phyloP scores from a whole-genome alignment of 1,139 yeast genomes.

The Hyphopichia khmerensis region DNA sequence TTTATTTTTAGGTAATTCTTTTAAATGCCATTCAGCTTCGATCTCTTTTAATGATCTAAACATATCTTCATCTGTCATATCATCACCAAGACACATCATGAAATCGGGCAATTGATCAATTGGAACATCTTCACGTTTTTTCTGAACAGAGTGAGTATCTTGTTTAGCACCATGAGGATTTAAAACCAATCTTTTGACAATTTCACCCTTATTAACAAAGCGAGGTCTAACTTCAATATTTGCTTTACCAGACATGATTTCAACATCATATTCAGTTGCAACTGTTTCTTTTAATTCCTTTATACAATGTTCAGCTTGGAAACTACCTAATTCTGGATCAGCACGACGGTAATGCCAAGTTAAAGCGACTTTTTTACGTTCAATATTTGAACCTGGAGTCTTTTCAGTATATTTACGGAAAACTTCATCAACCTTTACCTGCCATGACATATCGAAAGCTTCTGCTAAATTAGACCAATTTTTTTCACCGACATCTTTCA shows the following conservation, averaged over 20 bases:
- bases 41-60: constrained; percentile 68
- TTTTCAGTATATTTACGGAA: constrained; percentile 75
- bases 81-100: constrained; percentile 90
- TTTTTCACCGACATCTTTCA: constrained; percentile 61
- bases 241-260: constrained; percentile 92
- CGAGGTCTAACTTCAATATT: constrained; percentile 94
- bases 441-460: constrained; percentile 92
- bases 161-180: constrained; percentile 55
- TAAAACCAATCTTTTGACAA: constrained; percentile 75
- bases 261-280: constrained; percentile 73
- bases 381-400: constrained; percentile 89
- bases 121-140: constrained; percentile 27
- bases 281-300: constrained; percentile 61
- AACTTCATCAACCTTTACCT: constrained; percentile 68
- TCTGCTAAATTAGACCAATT: constrained; percentile 87
- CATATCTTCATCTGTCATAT: constrained; percentile 97
- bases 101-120: constrained; percentile 70
- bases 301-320: constrained; percentile 76
- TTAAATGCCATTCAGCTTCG: constrained; percentile 47
- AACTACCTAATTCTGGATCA: constrained; percentile 88
- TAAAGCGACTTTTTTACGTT: constrained; percentile 86
- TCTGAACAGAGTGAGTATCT: constrained; percentile 28
- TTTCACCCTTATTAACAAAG: constrained; percentile 94
- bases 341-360: constrained; percentile 98
- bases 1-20: constrained; percentile 38